Base-by-base conservation (phyloP, 768 basidiomycete species). In the Suillus cothurnatus region DNA sequence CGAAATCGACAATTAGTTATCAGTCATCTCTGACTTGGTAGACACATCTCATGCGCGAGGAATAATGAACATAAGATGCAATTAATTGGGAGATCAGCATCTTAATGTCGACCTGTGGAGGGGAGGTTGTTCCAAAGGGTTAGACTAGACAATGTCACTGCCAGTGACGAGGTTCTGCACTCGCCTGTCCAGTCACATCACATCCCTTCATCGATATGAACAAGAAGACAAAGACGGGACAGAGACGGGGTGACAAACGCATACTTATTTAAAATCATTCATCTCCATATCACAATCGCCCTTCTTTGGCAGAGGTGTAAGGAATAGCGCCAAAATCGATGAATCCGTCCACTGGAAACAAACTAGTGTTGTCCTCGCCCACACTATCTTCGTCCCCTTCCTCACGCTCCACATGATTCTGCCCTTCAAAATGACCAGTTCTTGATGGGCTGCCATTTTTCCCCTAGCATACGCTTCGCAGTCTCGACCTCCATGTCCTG, bases 401-500 rank as follows among this genome's bases (percentile, higher is more conserved):
- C 8, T 11, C 43, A 3, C n/a, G 43, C 8, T 45, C 21, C 8
- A 45, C 21, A 8, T 3, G 21, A 21, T 45, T n/a, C 21, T 55
- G 1, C 55, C 71, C 36, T 70, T 69, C 36, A 58, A 62, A 8
- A 63, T 15, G 34, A 31, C 4, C 32, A 11, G 15, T 23, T 34
- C 31, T 63, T 58, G 9, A 50, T 9, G 6, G n/a, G 21, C 23
- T 38, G 17, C 23, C 62, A 8, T 17, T 26, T 7, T 34, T 63
- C 43, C 15, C 34, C 85, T 77, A 79, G 79, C 70, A 63, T 41
- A 0, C 14, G 67, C 70, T 50, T 67, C 71, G 21, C 17, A 65
- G 6, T 67, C 67, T 61, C 60, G 55, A 1, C 34, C 34, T 34
- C 8, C 9, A 9, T 34, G 61, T 34, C 2, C 34, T 34, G 34